Evolutionary conservation across 2,329 filamentous ascomycete genomes (phyloP).

Genomic region (Coniella lustricola): DNA sequence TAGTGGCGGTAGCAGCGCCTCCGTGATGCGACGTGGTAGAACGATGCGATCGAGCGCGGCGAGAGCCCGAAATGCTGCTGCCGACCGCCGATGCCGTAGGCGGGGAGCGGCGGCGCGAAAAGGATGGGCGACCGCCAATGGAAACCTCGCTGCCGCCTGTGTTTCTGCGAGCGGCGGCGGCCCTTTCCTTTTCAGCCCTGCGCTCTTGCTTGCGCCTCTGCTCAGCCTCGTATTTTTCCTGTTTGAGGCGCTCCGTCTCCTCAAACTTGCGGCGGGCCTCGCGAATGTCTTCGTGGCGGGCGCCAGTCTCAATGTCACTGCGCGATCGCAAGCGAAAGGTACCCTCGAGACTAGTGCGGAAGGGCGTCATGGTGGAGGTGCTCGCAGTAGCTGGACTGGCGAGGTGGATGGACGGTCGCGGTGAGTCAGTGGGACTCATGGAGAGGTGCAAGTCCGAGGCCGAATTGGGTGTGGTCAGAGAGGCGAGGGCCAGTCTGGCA

Average conservation of each 20-base stretch:
- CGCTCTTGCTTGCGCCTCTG: conserved; percentile 52
- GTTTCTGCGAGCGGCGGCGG: conserved; percentile 34
- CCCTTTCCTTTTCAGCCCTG: conserved; percentile 37
- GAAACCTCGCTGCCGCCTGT: conserved; percentile 20
- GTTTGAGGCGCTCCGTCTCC: conserved; percentile 53
- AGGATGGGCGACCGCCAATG: conserved; percentile 14
- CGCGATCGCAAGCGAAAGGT: conserved; percentile 54
- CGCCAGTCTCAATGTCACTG: conserved; percentile 50
- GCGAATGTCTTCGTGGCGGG: conserved; percentile 50
- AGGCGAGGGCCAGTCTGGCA: conserved; percentile 29
- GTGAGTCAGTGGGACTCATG: conserved; percentile 23
- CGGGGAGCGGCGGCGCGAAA: conserved; percentile 22
- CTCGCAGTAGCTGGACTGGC: conserved; percentile 27
- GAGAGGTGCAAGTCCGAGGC: conserved; percentile 39
- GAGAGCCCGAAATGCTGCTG: conserved; percentile 7
- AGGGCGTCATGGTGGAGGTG: conserved; percentile 39
- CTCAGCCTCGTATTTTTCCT: conserved; percentile 55
- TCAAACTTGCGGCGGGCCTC: conserved; percentile 57
- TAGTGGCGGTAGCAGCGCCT: conserved; percentile 4
- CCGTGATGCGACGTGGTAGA: conserved; percentile 1
- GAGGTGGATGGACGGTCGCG: conserved; percentile 19
- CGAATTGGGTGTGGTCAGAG: conserved; percentile 7
- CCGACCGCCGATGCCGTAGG: neutral
- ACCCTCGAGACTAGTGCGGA: conserved; percentile 52
- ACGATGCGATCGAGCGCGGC: conserved; percentile 1